Evolutionary conservation across 768 basidiomycete species (phyloP).

Genomic region (Tricholoma flavovirens): DNA sequence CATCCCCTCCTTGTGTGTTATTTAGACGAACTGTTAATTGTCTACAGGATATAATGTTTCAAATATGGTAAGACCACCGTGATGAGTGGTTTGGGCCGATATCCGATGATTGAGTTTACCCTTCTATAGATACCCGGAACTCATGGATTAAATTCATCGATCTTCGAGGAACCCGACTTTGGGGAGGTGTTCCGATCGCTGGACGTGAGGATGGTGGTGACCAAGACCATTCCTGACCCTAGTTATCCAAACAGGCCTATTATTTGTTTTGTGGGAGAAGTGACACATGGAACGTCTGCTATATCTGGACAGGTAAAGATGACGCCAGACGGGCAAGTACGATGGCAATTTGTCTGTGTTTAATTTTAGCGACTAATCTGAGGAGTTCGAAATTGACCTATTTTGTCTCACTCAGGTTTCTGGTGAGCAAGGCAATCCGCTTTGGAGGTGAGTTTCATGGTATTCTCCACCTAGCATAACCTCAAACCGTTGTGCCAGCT

Average conservation of each 20-base stretch:
- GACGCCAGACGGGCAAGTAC: constrained; percentile 50
- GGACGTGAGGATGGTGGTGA: constrained; percentile 40
- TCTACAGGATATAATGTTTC: constrained; percentile 38
- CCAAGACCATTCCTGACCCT: constrained; percentile 37
- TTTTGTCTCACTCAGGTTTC: constrained; percentile 29
- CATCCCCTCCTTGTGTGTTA: constrained; percentile 1
- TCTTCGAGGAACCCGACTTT: constrained; percentile 48
- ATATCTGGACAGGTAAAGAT: constrained; percentile 52
- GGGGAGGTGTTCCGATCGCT: constrained; percentile 48
- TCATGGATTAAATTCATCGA: constrained; percentile 32
- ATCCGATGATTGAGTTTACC: not conserved
- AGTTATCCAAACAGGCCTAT: constrained; percentile 45
- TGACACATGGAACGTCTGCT: constrained; percentile 38
- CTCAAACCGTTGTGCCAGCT: constrained; percentile 29
- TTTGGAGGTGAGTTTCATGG: constrained; percentile 46
- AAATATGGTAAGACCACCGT: constrained; percentile 20
- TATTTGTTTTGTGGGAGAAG: constrained; percentile 49
- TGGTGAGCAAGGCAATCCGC: constrained; percentile 44
- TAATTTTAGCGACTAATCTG: not conserved
- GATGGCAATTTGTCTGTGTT: constrained; percentile 60
- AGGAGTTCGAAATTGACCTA: no score
- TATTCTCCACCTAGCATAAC: not conserved
- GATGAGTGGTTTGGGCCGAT: not conserved
- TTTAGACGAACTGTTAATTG: not conserved
- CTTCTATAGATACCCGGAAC: constrained; percentile 20